Evolutionary conservation across 140 eudicot species (phyloP).

Genomic region (Senecio squalidus): DNA sequence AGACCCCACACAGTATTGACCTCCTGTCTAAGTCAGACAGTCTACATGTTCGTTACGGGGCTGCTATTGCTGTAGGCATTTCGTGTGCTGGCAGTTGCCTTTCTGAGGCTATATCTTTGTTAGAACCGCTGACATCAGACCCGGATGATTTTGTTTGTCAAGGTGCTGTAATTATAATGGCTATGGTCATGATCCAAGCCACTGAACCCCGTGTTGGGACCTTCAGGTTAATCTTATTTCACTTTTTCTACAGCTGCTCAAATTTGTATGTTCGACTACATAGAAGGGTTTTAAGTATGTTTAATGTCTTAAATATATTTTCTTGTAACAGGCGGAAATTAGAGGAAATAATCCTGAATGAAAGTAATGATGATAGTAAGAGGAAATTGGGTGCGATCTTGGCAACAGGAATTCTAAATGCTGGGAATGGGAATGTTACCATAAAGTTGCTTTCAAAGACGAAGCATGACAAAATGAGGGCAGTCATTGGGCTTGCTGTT

Average conservation of each 20-base stretch:
- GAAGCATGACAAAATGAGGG: slow-evolving; percentile 84
- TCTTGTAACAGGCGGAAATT: slow-evolving; percentile 55
- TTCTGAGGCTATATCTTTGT: slow-evolving; percentile 91
- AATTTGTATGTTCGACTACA: too few species aligned
- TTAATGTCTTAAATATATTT: too few species aligned
- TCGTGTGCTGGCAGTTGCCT: slow-evolving; percentile 99
- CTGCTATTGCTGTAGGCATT: slow-evolving; percentile 96
- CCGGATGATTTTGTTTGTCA: slow-evolving; percentile 96
- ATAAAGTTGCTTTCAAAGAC: slow-evolving; percentile 85
- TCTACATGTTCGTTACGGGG: slow-evolving; percentile 97
- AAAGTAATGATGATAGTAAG: slow-evolving; percentile 98
- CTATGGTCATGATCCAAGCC: slow-evolving; percentile 97
- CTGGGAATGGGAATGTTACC: slow-evolving; percentile 95
- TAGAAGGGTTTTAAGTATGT: too few species aligned
- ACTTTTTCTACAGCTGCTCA: too few species aligned
- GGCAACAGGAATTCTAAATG: slow-evolving; percentile 94
- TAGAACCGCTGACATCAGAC: slow-evolving; percentile 94
- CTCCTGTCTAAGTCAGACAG: slow-evolving; percentile 89
- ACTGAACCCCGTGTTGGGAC: slow-evolving; percentile 97
- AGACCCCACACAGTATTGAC: slow-evolving; percentile 88
- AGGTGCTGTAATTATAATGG: slow-evolving; percentile 98
- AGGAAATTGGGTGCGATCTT: slow-evolving; percentile 98
- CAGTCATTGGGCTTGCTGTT: slow-evolving; percentile 95
- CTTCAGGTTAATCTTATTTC: slow-evolving; percentile 46
- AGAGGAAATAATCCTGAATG: slow-evolving; percentile 86